phyloP scores from a whole-genome alignment of 495 filamentous ascomycete genomes.

The Rhizodiscina lignyota region DNA sequence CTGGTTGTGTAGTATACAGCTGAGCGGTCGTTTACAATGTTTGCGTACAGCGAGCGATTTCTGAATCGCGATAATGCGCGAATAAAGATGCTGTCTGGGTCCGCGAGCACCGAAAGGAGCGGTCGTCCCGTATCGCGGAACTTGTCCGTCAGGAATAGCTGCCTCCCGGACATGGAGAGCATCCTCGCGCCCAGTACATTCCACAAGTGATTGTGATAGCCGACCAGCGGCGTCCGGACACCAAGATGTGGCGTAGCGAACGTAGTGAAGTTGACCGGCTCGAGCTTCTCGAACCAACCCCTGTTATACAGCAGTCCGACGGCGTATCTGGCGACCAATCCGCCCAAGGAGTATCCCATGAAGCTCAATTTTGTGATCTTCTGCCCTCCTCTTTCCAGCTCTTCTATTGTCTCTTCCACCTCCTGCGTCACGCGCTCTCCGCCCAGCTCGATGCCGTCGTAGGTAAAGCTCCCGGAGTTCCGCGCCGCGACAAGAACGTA shows the following conservation, averaged over 20 bases:
- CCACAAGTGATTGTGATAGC: constrained; percentile 49
- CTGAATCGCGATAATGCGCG: constrained; percentile 58
- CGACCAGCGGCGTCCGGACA: constrained; percentile 56
- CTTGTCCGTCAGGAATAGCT: constrained; percentile 73
- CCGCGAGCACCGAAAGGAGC: constrained; percentile 64
- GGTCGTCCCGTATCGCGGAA: constrained; percentile 71
- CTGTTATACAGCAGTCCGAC: constrained; percentile 69
- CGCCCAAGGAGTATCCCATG: constrained; percentile 79
- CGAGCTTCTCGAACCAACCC: constrained; percentile 58
- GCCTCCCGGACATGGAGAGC: constrained; percentile 64
- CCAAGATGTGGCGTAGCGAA: constrained; percentile 87
- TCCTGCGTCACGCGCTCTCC: constrained; percentile 79
- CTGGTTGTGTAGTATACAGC: constrained; percentile 68
- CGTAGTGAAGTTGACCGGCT: constrained; percentile 84
- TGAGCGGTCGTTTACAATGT: constrained; percentile 68
- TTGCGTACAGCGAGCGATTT: constrained; percentile 60
- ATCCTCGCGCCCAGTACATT: constrained; percentile 67
- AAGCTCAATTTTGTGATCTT: constrained; percentile 68
- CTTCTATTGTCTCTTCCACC: constrained; percentile 65
- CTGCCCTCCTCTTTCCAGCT: constrained; percentile 41
- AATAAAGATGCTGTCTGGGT: constrained; percentile 75
- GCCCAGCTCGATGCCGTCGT: constrained; percentile 84
- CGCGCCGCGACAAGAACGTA: constrained; percentile 61
- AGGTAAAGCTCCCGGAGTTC: constrained; percentile 73
- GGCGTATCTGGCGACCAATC: constrained; percentile 74